Evolutionary conservation across 371 early-diverging fungal species (phyloP).

Genomic region (Mucor piriformis): DNA sequence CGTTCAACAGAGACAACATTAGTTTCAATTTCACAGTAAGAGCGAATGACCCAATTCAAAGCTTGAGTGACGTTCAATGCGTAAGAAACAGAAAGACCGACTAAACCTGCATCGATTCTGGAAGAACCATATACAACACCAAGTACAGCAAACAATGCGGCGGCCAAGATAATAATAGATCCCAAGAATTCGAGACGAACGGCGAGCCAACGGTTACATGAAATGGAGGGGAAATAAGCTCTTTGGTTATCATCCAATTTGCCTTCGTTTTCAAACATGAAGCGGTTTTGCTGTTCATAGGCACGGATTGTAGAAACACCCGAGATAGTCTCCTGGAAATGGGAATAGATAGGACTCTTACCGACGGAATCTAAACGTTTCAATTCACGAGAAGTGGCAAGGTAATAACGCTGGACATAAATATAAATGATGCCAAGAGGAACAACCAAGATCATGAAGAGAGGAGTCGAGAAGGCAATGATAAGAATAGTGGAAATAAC

Average conservation of each 20-base stretch:
- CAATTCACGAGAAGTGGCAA: constrained; percentile 74
- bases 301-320: constrained; percentile 88
- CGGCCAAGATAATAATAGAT: constrained; percentile 66
- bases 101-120: constrained; percentile 69
- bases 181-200: constrained; percentile 84
- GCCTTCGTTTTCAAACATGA: constrained; percentile 72
- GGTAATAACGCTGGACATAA: constrained; percentile 72
- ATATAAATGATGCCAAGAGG: constrained; percentile 63
- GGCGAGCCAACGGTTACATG: constrained; percentile 90
- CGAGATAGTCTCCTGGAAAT: constrained; percentile 77
- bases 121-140: constrained; percentile 47
- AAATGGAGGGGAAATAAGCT: constrained; percentile 80
- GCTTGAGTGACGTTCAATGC: constrained; percentile 82
- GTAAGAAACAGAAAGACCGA: constrained; percentile 89
- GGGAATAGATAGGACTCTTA: constrained; percentile 82
- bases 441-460: constrained; percentile 57
- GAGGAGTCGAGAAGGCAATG: constrained; percentile 66
- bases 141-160: constrained; percentile 67
- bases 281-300: constrained; percentile 72
- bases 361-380: constrained; percentile 83
- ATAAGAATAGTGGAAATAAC: constrained; percentile 64
- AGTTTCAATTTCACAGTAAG: constrained; percentile 57
- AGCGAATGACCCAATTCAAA: constrained; percentile 85
- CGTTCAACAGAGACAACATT: constrained; percentile 88
- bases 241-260: constrained; percentile 79